These are phyloP conservation scores for Astrothelium macrocarpum DNA, from an alignment of 495 filamentous ascomycete genomes.

Conservation along the genomic window DNA sequence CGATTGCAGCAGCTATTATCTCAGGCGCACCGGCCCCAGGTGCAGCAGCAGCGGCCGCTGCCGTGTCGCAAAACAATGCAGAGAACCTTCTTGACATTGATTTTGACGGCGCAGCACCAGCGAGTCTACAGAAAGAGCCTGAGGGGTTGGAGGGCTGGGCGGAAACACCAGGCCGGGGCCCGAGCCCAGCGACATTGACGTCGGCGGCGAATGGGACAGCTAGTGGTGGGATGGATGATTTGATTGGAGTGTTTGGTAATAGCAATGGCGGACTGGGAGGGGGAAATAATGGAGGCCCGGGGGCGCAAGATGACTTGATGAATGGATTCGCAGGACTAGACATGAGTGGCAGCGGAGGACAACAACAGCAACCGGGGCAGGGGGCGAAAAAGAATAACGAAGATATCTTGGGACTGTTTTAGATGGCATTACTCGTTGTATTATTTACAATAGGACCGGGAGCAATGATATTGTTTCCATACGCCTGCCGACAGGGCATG, in stretches of 20 bases:
- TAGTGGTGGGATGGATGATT: slow-evolving; percentile 69
- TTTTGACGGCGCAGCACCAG: slow-evolving; percentile 90
- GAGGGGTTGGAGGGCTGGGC: slow-evolving; percentile 58
- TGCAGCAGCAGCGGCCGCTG: slow-evolving; percentile 35
- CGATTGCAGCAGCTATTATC: slow-evolving; percentile 75
- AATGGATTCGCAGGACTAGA: slow-evolving; percentile 76
- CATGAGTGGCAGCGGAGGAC: slow-evolving; percentile 47
- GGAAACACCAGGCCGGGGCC: slow-evolving; percentile 71
- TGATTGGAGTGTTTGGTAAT: slow-evolving; percentile 71
- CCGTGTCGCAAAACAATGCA: slow-evolving; percentile 64
- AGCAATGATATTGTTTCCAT: neutral
- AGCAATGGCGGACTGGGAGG: slow-evolving; percentile 21
- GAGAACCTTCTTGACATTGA: slow-evolving; percentile 97
- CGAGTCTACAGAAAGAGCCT: slow-evolving; percentile 69
- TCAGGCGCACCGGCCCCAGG: slow-evolving; percentile 58
- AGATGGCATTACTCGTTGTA: neutral
- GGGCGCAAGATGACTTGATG: slow-evolving; percentile 44
- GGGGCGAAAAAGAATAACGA: slow-evolving; percentile 62
- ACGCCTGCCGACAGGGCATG: neutral
- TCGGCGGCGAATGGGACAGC: slow-evolving; percentile 29
- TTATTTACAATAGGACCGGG: neutral
- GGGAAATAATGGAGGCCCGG: slow-evolving; percentile 31
- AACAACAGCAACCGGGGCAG: slow-evolving; percentile 38
- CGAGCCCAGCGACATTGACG: slow-evolving; percentile 44
- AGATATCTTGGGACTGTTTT: slow-evolving; percentile 79